Evolutionary conservation across 2,329 filamentous ascomycete genomes (phyloP).

Genomic region (Byssochlamys sp.): DNA sequence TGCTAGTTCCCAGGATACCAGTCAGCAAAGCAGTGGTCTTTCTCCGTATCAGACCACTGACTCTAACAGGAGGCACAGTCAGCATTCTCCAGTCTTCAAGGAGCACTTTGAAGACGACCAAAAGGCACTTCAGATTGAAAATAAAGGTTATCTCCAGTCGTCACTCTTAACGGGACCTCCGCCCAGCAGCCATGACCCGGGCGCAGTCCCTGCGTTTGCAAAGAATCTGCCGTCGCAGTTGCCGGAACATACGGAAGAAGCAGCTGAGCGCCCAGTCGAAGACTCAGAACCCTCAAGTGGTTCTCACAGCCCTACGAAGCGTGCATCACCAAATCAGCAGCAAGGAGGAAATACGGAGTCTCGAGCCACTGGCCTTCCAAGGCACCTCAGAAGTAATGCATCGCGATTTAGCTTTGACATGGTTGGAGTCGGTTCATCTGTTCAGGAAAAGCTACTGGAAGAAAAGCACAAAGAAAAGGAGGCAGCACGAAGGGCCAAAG

Average conservation of each 20-base stretch:
- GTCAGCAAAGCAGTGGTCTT: slow-evolving; percentile 1
- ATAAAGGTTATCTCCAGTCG: slow-evolving; percentile 36
- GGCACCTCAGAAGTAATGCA: slow-evolving; percentile 46
- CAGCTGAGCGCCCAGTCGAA: slow-evolving; percentile 4
- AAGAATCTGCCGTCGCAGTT: slow-evolving; percentile 31
- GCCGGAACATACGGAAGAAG: slow-evolving; percentile 14
- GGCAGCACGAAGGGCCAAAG: slow-evolving; percentile 30
- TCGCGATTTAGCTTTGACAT: slow-evolving; percentile 59
- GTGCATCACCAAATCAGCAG: slow-evolving; percentile 6
- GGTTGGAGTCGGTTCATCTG: slow-evolving; percentile 46
- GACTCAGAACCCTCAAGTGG: slow-evolving; percentile 4
- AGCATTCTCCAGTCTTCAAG: slow-evolving; percentile 50
- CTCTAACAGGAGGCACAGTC: slow-evolving; percentile 23
- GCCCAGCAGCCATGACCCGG: slow-evolving; percentile 19
- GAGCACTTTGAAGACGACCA: slow-evolving; percentile 51
- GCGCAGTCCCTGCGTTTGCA: slow-evolving; percentile 35
- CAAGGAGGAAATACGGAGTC: slow-evolving; percentile 24
- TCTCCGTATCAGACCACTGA: slow-evolving; percentile 11
- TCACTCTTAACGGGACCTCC: slow-evolving; percentile 23
- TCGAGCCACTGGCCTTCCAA: slow-evolving; percentile 30
- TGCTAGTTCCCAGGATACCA: slow-evolving; percentile 9
- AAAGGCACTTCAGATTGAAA: slow-evolving; percentile 30
- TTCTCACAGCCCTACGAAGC: slow-evolving; percentile 2
- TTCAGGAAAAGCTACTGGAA: slow-evolving; percentile 53
- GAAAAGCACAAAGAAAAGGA: slow-evolving; percentile 52